Percentiles rank a stretch among this genome's conserved stretches.
Evolutionary conservation across 2,329 filamentous ascomycete genomes (phyloP).

Genomic region (Pseudogymnoascus sp.): DNA sequence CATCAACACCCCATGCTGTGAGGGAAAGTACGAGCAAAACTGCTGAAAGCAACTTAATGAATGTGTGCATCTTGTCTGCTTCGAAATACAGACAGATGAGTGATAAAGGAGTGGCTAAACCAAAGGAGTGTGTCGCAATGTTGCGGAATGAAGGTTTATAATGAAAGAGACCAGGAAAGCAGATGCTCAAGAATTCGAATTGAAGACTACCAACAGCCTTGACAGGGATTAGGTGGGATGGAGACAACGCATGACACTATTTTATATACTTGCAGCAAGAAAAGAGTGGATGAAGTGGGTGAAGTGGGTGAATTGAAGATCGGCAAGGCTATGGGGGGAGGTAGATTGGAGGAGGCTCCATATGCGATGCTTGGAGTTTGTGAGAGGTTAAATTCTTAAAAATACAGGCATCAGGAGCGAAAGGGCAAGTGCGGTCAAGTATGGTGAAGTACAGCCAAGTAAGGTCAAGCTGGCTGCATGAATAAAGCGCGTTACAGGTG

Average conservation of each 20-base stretch:
- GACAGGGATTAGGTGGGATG: slow-evolving; percentile 1
- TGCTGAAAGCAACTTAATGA: not conserved
- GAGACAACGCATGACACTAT: slow-evolving; percentile 5
- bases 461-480: not conserved
- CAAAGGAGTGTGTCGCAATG: not conserved
- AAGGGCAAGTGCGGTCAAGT: not conserved
- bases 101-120: slow-evolving; percentile 1
- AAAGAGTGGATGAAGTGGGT: slow-evolving; percentile 5
- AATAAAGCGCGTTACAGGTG: not conserved
- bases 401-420: not conserved
- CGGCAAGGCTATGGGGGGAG: not conserved
- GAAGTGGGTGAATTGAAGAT: slow-evolving; percentile 1
- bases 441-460: not conserved
- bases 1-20: slow-evolving; percentile 1
- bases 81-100: slow-evolving; percentile 7
- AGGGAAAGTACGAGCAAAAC: not conserved
- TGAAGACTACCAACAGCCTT: not conserved
- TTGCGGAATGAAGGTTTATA: slow-evolving; percentile 6
- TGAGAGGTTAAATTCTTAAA: slow-evolving; percentile 1
- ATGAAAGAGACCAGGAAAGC: not conserved
- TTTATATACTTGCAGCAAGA: slow-evolving; percentile 2
- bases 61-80: slow-evolving; percentile 7
- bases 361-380: not conserved
- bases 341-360: slow-evolving; percentile 6
- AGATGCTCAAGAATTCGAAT: not conserved